These are phyloP conservation scores for Sarcocystis neurona DNA, from an alignment of 169 alveolate genomes.

Conservation along the genomic window DNA sequence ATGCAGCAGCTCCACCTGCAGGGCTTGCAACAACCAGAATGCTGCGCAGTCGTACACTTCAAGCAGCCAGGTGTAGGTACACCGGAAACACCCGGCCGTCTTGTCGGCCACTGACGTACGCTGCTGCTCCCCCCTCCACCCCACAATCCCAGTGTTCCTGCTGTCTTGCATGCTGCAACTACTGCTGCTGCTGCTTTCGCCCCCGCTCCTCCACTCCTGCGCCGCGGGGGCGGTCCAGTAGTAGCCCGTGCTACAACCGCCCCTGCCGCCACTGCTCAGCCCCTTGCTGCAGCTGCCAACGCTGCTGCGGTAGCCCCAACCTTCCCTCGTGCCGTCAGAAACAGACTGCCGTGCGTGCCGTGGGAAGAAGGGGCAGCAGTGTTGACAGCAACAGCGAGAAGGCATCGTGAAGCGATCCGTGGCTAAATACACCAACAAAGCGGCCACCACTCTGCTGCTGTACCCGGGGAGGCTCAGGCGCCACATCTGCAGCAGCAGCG, in stretches of 20 bases:
- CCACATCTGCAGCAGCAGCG: too few species aligned
- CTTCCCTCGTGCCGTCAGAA: background rate
- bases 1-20: conserved; percentile 9
- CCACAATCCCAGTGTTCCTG: too few species aligned
- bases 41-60: conserved; percentile 17
- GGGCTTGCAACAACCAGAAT: background rate
- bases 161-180: background rate
- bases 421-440: conserved; percentile 11
- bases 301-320: too few species aligned
- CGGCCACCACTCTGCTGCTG: conserved; percentile 28
- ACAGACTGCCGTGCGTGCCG: background rate
- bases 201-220: too few species aligned
- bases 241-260: too few species aligned
- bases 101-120: background rate
- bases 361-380: background rate
- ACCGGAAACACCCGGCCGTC: conserved; percentile 6
- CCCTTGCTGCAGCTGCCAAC: too few species aligned
- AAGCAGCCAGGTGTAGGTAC: conserved; percentile 35
- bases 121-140: background rate
- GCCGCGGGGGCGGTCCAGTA: too few species aligned
- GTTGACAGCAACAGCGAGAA: conserved; percentile 18
- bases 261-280: too few species aligned
- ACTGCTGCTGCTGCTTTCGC: too few species aligned
- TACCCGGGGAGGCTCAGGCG: background rate
- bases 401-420: conserved; percentile 5